phyloP scores from a whole-genome alignment of 805 yeast genomes.

The Priceomyces carsonii region DNA sequence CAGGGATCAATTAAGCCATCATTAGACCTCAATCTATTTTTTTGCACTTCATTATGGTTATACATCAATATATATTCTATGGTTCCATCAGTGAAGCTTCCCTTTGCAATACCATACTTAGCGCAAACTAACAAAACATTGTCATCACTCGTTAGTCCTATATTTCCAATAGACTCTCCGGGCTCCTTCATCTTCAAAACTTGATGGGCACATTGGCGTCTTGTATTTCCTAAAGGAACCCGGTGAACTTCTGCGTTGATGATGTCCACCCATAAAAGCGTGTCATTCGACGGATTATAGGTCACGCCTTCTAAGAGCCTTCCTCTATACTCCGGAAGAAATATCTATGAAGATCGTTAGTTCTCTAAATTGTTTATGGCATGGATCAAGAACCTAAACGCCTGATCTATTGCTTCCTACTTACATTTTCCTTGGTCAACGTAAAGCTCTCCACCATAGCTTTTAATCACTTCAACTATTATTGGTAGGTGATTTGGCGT shows the following conservation, averaged over 20 bases:
- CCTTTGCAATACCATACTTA: conserved; percentile 62
- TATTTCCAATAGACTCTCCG: conserved; percentile 62
- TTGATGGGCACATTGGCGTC: conserved; percentile 29
- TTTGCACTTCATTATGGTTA: conserved; percentile 25
- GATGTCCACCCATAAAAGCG: conserved; percentile 50
- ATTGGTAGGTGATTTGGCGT: no score
- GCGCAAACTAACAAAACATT: conserved; percentile 61
- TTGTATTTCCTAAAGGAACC: conserved; percentile 18
- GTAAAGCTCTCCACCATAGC: conserved; percentile 4
- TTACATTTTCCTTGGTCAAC: conserved; percentile 7
- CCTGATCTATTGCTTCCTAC: neutral
- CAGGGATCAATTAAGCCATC: conserved; percentile 80
- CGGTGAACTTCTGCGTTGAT: conserved; percentile 41
- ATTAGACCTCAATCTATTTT: conserved; percentile 51
- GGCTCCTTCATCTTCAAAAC: conserved; percentile 35
- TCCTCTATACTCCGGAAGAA: conserved; percentile 36
- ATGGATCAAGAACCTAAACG: neutral
- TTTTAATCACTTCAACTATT: no score
- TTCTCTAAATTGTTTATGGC: neutral
- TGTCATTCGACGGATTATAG: conserved; percentile 55
- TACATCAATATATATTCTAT: conserved; percentile 43
- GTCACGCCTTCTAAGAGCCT: conserved; percentile 68
- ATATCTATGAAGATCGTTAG: conserved; percentile 9
- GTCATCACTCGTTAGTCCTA: conserved; percentile 62
- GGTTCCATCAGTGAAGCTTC: conserved; percentile 41